phyloP scores from a whole-genome alignment of 805 yeast species.

The Nakazawaea sp. region DNA sequence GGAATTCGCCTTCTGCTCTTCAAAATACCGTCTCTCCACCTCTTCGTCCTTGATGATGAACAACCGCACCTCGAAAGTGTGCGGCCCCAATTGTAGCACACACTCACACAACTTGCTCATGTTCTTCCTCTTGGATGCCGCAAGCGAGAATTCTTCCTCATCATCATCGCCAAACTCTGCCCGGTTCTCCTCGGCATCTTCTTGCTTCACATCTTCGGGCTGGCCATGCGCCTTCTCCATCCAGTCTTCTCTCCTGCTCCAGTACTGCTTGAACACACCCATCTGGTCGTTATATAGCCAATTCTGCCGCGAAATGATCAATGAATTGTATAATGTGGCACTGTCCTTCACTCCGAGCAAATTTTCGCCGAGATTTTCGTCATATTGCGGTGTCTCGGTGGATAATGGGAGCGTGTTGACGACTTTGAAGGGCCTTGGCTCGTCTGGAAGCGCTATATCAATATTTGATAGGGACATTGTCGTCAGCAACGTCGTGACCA shows the following conservation, averaged over 20 bases:
- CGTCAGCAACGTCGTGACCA: constrained; percentile 3
- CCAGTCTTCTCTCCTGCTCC: constrained; percentile 39
- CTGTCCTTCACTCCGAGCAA: constrained; percentile 69
- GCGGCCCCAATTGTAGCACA: constrained; percentile 72
- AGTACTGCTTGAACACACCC: constrained; percentile 63
- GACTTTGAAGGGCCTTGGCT: constrained; percentile 58
- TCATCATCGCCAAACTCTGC: background rate
- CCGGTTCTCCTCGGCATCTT: background rate
- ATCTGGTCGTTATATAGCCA: constrained; percentile 41
- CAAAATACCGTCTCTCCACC: constrained; percentile 36
- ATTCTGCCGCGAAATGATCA: constrained; percentile 65
- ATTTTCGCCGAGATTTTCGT: constrained; percentile 41
- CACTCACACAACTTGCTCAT: constrained; percentile 88
- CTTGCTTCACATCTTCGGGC: background rate
- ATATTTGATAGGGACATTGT: constrained; percentile 5
- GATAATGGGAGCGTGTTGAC: constrained; percentile 66
- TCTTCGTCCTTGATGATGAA: constrained; percentile 84
- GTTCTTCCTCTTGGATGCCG: constrained; percentile 51
- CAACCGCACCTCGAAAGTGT: constrained; percentile 64
- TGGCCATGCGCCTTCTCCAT: constrained; percentile 29
- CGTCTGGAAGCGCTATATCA: constrained; percentile 6
- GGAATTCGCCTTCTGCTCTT: constrained; percentile 19
- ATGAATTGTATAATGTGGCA: constrained; percentile 63
- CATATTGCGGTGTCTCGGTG: constrained; percentile 47
- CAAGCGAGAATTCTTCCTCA: constrained; percentile 10